Evolutionary conservation across 148 eudicot genomes (phyloP), one percentile per base, ranked within the genome.

Genomic region (Nepenthes mirabilis): DNA sequence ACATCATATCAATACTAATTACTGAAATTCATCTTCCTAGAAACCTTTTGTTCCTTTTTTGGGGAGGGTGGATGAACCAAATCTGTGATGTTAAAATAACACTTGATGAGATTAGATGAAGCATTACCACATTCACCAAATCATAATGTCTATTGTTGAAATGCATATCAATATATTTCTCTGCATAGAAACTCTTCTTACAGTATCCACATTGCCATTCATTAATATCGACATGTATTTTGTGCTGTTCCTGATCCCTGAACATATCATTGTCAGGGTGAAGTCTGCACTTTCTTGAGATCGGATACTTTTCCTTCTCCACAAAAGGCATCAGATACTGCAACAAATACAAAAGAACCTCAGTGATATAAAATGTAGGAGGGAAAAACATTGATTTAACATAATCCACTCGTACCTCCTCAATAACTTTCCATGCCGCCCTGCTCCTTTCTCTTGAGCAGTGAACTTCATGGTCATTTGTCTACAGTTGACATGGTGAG

Each of bases 201-300:
- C 97, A 91, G 63, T 91, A 91, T 34, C 86, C 93, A 64, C 97
- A 91, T 48, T 75, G 79, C 95, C 93, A 91, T 69, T 91, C 97
- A 78, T 83, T 85, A 43, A 79, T 58, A 67, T 91, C 97, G 33
- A 74, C 67, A 63, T 83, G 93, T 64, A 76, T 76, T 75, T 87
- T 91, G 68, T 87, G 93, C 48, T 70, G 64, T 77, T 91, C 97
- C 68, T 91, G 95, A 67, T 87, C 95, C 59, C 93, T 79, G 70
- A 81, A 91, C 59, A 91, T 51, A 72, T 91, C 91, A 75, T 87
- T 91, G 52, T 73, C 83, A 55, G 95, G 88, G 61, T 91, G 95
- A 70, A 91, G 95, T 62, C 72, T 73, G 61, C 97, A 91, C 47
- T 70, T 73, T 34, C 59, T 82, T 40, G 90, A 65, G 43, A 87